These are phyloP conservation scores for Curvularia lunata DNA, from an alignment of 2,329 filamentous ascomycete species.

Conservation along the genomic window DNA sequence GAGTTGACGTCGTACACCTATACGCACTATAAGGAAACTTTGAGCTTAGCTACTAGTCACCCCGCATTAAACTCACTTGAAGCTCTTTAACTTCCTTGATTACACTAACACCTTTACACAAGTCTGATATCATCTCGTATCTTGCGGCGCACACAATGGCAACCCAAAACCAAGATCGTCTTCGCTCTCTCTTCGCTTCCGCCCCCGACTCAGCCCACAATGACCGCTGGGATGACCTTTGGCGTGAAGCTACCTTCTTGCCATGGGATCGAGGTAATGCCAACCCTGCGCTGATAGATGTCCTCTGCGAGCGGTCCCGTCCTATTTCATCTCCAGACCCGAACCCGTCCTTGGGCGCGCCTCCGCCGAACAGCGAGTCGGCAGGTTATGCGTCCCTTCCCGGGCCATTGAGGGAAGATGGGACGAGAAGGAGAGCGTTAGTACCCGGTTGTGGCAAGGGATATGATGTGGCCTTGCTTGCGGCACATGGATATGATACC, in stretches of 20 bases:
- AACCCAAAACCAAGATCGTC: slow-evolving; percentile 44
- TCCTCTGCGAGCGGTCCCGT: slow-evolving; percentile 43
- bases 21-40: not conserved
- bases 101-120: not conserved
- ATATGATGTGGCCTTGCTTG: slow-evolving; percentile 79
- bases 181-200: slow-evolving; percentile 53
- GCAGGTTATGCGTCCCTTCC: slow-evolving; percentile 12
- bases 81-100: not conserved
- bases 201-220: slow-evolving; percentile 51
- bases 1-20: not conserved
- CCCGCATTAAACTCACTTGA: not conserved
- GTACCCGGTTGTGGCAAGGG: slow-evolving; percentile 84
- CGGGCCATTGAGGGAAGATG: slow-evolving; percentile 24
- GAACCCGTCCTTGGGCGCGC: slow-evolving; percentile 32
- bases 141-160: slow-evolving; percentile 19
- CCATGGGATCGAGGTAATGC: slow-evolving; percentile 66
- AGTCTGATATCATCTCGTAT: not conserved
- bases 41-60: not conserved
- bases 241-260: slow-evolving; percentile 46
- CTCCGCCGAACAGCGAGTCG: slow-evolving; percentile 12
- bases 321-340: slow-evolving; percentile 19
- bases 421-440: slow-evolving; percentile 63
- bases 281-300: slow-evolving; percentile 65
- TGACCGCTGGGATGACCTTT: slow-evolving; percentile 16
- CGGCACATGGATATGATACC: slow-evolving; percentile 76